phyloP scores from a whole-genome alignment of 768 basidiomycete genomes.

The Phanerodontia chrysosporium region DNA sequence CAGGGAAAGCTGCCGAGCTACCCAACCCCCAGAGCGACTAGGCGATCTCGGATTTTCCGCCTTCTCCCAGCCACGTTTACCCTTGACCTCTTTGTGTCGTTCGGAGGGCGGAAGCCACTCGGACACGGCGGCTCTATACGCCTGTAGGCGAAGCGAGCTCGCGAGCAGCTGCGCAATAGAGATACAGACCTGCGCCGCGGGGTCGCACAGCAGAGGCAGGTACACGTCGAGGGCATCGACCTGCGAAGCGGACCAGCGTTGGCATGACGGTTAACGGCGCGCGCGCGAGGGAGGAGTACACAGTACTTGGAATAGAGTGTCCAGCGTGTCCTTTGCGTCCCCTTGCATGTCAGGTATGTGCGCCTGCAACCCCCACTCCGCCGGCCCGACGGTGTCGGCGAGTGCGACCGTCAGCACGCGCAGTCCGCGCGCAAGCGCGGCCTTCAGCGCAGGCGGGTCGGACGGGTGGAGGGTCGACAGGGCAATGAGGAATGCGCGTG shows the following conservation, averaged over 20 bases:
- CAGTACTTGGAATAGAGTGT: conserved; percentile 55
- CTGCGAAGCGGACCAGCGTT: conserved; percentile 26
- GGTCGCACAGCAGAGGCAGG: conserved; percentile 55
- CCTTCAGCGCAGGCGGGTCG: conserved; percentile 38
- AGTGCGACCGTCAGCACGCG: conserved; percentile 54
- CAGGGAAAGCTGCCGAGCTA: conserved; percentile 44
- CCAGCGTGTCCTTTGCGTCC: conserved; percentile 55
- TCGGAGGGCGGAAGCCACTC: conserved; percentile 64
- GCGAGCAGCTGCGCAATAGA: conserved; percentile 60
- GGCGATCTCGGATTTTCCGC: conserved; percentile 38
- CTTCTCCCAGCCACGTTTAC: conserved; percentile 75
- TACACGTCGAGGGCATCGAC: conserved; percentile 60
- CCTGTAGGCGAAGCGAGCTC: conserved; percentile 42
- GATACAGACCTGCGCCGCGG: conserved; percentile 36
- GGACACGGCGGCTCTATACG: conserved; percentile 46
- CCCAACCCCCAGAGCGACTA: conserved; percentile 53
- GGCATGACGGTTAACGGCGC: neutral
- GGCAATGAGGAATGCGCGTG: conserved; percentile 57
- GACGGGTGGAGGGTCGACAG: conserved; percentile 43
- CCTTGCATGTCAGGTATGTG: conserved; percentile 35
- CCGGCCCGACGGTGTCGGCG: conserved; percentile 67
- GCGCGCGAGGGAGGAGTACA: neutral
- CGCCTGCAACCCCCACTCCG: conserved; percentile 60
- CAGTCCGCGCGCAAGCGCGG: conserved; percentile 62
- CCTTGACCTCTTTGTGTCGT: conserved; percentile 48